Evolutionary conservation across 495 filamentous ascomycete genomes (phyloP).

Genomic region (Xylaria venustula): DNA sequence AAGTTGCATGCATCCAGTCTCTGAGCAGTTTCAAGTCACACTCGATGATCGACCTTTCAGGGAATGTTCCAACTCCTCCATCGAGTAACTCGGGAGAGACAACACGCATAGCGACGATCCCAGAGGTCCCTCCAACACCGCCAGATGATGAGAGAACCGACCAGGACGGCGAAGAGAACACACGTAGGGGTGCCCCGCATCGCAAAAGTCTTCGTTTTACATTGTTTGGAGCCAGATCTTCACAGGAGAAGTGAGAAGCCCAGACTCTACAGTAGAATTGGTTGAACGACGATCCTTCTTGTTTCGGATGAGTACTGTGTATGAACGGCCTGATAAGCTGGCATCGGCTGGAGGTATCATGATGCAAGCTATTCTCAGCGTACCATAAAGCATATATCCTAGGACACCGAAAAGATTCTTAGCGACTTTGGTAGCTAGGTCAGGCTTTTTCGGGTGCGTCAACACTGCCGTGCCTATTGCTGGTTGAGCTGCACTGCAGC

Average conservation of each 20-base stretch:
- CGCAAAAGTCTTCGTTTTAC: constrained; percentile 28
- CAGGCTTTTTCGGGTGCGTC: too few relatives aligned
- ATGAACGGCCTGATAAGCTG: neutral
- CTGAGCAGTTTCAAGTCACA: constrained; percentile 26
- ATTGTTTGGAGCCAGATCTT: constrained; percentile 23
- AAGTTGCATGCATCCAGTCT: constrained; percentile 22
- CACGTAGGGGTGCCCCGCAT: constrained; percentile 23
- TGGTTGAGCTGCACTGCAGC: too few relatives aligned
- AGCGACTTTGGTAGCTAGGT: too few relatives aligned
- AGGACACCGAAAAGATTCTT: too few relatives aligned
- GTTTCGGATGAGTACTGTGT: neutral
- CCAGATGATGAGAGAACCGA: constrained; percentile 25
- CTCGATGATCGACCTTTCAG: constrained; percentile 24
- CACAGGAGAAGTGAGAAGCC: neutral
- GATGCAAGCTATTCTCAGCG: too few relatives aligned
- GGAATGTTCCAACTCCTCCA: constrained; percentile 22
- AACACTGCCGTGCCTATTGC: too few relatives aligned
- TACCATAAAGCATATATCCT: too few relatives aligned
- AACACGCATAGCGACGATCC: constrained; percentile 28
- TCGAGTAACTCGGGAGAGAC: constrained; percentile 27
- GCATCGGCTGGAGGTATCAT: neutral
- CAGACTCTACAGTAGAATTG: neutral
- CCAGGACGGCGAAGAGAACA: constrained; percentile 19
- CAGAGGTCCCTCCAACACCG: constrained; percentile 32
- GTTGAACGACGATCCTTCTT: neutral